Conservation (phyloP, 2,329 filamentous ascomycete species). For the Fusarium sambucinum region DNA sequence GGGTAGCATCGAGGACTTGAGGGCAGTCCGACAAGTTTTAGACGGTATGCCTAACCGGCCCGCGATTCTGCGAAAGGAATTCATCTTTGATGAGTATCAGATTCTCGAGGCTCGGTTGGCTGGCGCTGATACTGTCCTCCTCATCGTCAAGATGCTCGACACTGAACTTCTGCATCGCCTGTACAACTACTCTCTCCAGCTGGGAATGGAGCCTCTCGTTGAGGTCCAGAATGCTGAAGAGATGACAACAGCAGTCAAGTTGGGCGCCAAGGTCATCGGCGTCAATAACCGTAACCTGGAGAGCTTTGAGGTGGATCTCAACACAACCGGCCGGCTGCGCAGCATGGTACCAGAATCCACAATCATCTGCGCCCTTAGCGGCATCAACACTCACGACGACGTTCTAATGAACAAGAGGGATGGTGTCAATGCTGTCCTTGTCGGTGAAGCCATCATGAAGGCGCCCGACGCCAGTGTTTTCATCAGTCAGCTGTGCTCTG, state of each 20-base stretch:
- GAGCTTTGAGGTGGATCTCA: constrained; percentile 95
- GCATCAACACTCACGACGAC: constrained; percentile 89
- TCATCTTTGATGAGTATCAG: constrained; percentile 98
- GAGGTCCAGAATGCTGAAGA: constrained; percentile 96
- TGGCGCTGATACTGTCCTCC: constrained; percentile 91
- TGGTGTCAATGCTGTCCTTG: constrained; percentile 91
- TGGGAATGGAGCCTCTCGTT: constrained; percentile 97
- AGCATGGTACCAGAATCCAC: constrained; percentile 87
- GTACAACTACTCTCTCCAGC: constrained; percentile 87
- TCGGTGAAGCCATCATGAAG: constrained; percentile 96
- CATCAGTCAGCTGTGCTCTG: constrained; percentile 84
- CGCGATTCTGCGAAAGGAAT: constrained; percentile 93
- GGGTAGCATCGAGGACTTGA: constrained; percentile 93
- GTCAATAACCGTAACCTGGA: constrained; percentile 98
- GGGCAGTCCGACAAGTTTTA: constrained; percentile 87
- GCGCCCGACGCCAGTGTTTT: constrained; percentile 85
- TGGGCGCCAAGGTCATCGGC: constrained; percentile 92
- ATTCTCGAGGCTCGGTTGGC: constrained; percentile 94
- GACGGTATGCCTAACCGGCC: constrained; percentile 92
- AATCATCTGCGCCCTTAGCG: constrained; percentile 92
- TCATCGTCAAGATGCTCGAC: constrained; percentile 99
- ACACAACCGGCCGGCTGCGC: constrained; percentile 89
- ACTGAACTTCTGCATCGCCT: constrained; percentile 77
- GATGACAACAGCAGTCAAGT: constrained; percentile 86
- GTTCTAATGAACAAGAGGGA: constrained; percentile 89